Base-by-base conservation (phyloP, 495 filamentous ascomycete genomes). In the Lasiosphaeris hirsuta region DNA sequence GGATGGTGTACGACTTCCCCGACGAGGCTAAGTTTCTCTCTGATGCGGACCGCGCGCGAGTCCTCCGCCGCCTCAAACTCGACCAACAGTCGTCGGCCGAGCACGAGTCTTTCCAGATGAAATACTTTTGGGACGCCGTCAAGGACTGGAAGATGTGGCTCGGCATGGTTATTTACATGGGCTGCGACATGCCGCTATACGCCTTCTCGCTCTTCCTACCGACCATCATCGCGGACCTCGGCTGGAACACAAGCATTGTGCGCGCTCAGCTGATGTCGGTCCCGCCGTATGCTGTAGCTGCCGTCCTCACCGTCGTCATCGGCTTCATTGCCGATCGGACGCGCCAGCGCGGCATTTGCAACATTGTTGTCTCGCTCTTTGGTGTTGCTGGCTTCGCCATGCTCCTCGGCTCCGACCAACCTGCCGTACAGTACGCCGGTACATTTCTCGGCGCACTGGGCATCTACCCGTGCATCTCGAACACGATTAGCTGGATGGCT, bases 191-290 rank as follows among this genome's bases (percentile, higher is more conserved):
- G 82, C 78, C 90, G 11, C 81, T 97, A 4, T 97, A 97, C 69
- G 90, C 88, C 15, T 96, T 96, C 70, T 90, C 87, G 6, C 81
- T 97, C 4, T 96, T 97, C 71, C 79, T 96, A 0, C 93, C 93
- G 1, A 87, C 85, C 34, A 96, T 96, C 67, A 88, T 97, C 64
- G 72, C 67, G 33, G 79, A 86, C 60, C 75, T 89, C 14, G 93
- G 93, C 34, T 96, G 88, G 56, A 69, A 63, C 58, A 64, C 61
- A 1, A 79, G 72, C 13, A 68, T 80, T 2, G 88, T 89, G 5
- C 81, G 73, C 1, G 84, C 90, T 0, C 92, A 97, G 64, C 81
- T 97, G 4, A 80, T 96, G 51, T 87, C 83, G 17, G 93, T 97
- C 0, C 92, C 94, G 2, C 92, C 92, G 0, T 97, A 97, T 63